These are phyloP conservation scores for Exophiala mesophila DNA, from an alignment of 2,329 filamentous ascomycete species.

Conservation along the genomic window DNA sequence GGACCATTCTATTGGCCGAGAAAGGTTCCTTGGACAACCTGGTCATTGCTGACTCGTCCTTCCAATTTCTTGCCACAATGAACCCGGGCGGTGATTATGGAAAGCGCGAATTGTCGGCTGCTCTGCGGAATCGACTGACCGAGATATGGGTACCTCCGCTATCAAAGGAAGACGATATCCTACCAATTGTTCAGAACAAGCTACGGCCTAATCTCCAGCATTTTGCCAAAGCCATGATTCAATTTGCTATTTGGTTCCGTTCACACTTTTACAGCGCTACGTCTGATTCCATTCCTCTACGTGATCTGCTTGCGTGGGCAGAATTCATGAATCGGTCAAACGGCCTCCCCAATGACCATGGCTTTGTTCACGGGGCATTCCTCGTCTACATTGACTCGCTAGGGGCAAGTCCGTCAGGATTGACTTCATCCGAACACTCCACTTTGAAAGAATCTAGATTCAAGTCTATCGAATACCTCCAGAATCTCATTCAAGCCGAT, in stretches of 20 bases:
- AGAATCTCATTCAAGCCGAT: slow-evolving; percentile 60
- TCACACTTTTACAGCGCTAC: slow-evolving; percentile 69
- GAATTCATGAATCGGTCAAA: slow-evolving; percentile 75
- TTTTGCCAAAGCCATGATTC: slow-evolving; percentile 66
- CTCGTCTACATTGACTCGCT: slow-evolving; percentile 95
- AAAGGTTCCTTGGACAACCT: slow-evolving; percentile 83
- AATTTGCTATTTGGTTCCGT: slow-evolving; percentile 92
- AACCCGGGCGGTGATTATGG: slow-evolving; percentile 98
- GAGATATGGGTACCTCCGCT: slow-evolving; percentile 97
- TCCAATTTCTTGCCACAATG: slow-evolving; percentile 98
- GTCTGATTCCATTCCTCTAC: slow-evolving; percentile 75
- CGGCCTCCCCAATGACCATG: slow-evolving; percentile 44
- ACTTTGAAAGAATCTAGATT: slow-evolving; percentile 67
- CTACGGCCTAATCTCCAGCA: slow-evolving; percentile 53
- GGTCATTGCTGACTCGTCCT: slow-evolving; percentile 68
- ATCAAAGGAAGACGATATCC: slow-evolving; percentile 76
- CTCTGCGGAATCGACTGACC: slow-evolving; percentile 91
- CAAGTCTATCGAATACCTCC: slow-evolving; percentile 68
- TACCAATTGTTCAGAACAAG: slow-evolving; percentile 79
- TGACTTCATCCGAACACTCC: slow-evolving; percentile 67
- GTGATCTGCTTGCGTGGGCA: slow-evolving; percentile 90
- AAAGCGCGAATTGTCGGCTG: slow-evolving; percentile 94
- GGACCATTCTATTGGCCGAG: slow-evolving; percentile 84
- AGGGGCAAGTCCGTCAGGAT: slow-evolving; percentile 86
- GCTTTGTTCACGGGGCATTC: slow-evolving; percentile 76